Percentiles rank a stretch among this genome's conserved stretches.
phyloP scores from a whole-genome alignment of 495 filamentous ascomycete genomes.

The Podospora anserina region DNA sequence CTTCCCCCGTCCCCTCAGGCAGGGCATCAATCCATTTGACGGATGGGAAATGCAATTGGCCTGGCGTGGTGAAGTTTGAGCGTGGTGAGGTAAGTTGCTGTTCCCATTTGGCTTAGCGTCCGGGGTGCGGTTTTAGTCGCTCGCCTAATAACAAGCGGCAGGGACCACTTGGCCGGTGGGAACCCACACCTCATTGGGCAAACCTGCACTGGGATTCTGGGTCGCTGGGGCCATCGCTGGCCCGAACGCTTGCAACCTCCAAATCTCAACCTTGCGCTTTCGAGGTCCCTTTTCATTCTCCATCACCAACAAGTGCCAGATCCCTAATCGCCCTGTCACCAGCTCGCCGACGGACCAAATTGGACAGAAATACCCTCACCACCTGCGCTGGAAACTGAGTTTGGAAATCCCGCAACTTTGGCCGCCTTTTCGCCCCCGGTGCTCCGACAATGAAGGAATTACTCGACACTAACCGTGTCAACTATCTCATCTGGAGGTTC shows the following conservation, averaged over 20 bases:
- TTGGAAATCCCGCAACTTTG: constrained; percentile 11
- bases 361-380: neutral
- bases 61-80: neutral
- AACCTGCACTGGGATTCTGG: constrained; percentile 23
- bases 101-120: constrained; percentile 24
- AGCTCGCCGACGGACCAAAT: constrained; percentile 7
- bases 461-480: constrained; percentile 89
- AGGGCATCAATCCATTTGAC: neutral
- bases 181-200: constrained; percentile 21
- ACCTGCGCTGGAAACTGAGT: neutral
- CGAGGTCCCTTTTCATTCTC: constrained; percentile 33
- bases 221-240: constrained; percentile 4
- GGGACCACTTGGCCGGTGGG: constrained; percentile 25
- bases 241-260: constrained; percentile 31
- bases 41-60: neutral
- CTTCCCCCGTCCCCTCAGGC: too few species aligned
- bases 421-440: constrained; percentile 23
- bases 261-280: constrained; percentile 38
- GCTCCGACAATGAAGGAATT: constrained; percentile 53
- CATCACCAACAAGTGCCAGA: constrained; percentile 22
- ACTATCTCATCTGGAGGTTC: constrained; percentile 98
- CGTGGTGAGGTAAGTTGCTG: constrained; percentile 3
- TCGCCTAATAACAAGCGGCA: constrained; percentile 36
- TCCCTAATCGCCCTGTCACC: constrained; percentile 13
- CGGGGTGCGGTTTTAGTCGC: constrained; percentile 31